Base-by-base conservation (phyloP, 139 green algal species). In the Auxenochlorella pyrenoidosa region DNA sequence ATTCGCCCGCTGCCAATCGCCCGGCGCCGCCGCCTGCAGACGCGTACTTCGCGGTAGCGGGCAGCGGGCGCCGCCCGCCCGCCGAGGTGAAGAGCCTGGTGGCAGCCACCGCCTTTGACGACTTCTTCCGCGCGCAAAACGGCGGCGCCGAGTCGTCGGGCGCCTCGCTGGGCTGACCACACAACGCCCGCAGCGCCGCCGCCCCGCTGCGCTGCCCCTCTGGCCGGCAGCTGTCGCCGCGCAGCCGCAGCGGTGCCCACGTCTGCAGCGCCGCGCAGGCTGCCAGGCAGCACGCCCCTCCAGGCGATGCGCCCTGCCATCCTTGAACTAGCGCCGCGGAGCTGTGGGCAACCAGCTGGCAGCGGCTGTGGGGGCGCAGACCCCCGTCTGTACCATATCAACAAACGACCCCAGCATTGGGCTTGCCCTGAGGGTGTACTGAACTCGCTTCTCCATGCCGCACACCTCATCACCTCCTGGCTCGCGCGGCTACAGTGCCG, bases 31-130 rank as follows among this genome's bases (percentile, higher is more conserved):
- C 38, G 38, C 30, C 30, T 66, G 79, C 73, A 79, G 75, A 85
- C 8, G 38, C 63, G 72, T 84, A 70, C 75, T 43, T 38, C 43
- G 80, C 78, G 13, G 75, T 58, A 36, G 54, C 80, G 66, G 75
- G 63, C 43, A 44, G 66, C 34, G 51, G 68, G 34, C 43, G 79
- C 38, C 81, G 51, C 10, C 83, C 77, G 0, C 28, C 68, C 0
- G 43, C 87, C 10, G 75, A 88, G 65, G 51, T 80, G 30, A 88
- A 84, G 71, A 71, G 51, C 63, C 75, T 90, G 73, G 71, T 82
- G 63, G 79, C 87, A 1, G 87, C 83, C 34, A 88, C 87, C 18
- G 87, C 87, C 28, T 90, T 90, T 83, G 87, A 90, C 76, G 87
- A 90, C 47, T 75, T 88, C 40, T 83, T 87, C 28, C 41, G 83